Percentiles rank a stretch among this genome's conserved stretches.
These are phyloP conservation scores for Sarcodon aspratus DNA, from an alignment of 768 basidiomycete species.

Conservation along the genomic window DNA sequence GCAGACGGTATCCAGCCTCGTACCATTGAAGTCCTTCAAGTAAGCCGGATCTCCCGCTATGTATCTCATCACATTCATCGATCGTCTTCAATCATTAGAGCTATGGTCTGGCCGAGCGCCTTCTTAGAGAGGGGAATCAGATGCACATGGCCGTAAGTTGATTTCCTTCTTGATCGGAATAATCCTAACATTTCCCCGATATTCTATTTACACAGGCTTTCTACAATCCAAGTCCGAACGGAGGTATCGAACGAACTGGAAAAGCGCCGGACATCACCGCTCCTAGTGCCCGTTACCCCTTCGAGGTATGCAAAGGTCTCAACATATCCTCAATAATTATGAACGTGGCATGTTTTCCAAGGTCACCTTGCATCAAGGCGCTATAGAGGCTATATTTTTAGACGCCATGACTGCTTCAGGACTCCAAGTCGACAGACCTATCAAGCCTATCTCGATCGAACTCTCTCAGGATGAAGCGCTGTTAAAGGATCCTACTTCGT, in stretches of 20 bases:
- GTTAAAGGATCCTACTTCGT: conserved; percentile 26
- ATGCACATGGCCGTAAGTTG: conserved; percentile 54
- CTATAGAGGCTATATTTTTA: conserved; percentile 47
- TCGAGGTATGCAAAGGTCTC: conserved; percentile 36
- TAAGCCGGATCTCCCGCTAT: conserved; percentile 1
- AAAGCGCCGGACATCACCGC: conserved; percentile 53
- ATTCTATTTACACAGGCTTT: conserved; percentile 41
- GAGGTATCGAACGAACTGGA: conserved; percentile 58
- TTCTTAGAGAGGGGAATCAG: conserved; percentile 54
- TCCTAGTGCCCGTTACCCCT: conserved; percentile 56
- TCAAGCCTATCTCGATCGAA: conserved; percentile 36
- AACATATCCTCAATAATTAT: not conserved
- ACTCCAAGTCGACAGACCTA: conserved; percentile 37
- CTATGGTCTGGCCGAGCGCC: conserved; percentile 60
- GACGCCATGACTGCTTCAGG: conserved; percentile 39
- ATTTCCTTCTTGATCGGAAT: not conserved
- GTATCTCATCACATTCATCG: not conserved
- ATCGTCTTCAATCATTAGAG: conserved; percentile 30
- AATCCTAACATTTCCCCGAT: not conserved
- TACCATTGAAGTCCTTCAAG: conserved; percentile 42
- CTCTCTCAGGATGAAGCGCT: conserved; percentile 29
- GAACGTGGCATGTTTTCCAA: conserved; percentile 10
- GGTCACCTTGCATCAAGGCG: conserved; percentile 54
- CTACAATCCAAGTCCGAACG: conserved; percentile 52
- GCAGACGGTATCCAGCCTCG: conserved; percentile 47